phyloP scores from a whole-genome alignment of 1,139 yeast genomes.

The Blastobotrys buckinghamii region DNA sequence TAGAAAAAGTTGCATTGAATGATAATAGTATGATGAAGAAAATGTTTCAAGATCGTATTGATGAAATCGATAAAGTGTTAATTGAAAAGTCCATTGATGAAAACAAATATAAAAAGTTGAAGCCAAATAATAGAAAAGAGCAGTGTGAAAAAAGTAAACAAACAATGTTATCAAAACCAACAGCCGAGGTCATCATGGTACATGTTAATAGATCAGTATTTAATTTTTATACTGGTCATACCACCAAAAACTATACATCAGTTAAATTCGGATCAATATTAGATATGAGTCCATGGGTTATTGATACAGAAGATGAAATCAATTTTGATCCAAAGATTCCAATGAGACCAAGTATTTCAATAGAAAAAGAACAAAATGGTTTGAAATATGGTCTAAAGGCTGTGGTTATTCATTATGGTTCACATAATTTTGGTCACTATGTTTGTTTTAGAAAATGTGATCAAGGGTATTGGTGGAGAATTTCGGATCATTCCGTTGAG shows the following conservation, averaged over 20 bases:
- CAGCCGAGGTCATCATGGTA: slow-evolving; percentile 70
- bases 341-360: slow-evolving; percentile 42
- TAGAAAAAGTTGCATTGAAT: slow-evolving; percentile 24
- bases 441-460: slow-evolving; percentile 69
- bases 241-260: slow-evolving; percentile 75
- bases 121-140: slow-evolving; percentile 68
- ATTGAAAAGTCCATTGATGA: slow-evolving; percentile 67
- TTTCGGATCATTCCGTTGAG: slow-evolving; percentile 83
- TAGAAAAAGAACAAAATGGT: slow-evolving; percentile 8
- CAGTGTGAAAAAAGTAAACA: slow-evolving; percentile 81
- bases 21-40: slow-evolving; percentile 18
- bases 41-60: slow-evolving; percentile 47
- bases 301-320: slow-evolving; percentile 52
- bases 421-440: slow-evolving; percentile 93
- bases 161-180: slow-evolving; percentile 67
- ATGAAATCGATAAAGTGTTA: slow-evolving; percentile 53
- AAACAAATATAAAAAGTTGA: slow-evolving; percentile 65
- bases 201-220: slow-evolving; percentile 91
- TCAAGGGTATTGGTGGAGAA: slow-evolving; percentile 91
- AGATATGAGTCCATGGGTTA: slow-evolving; percentile 63
- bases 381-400: slow-evolving; percentile 64
- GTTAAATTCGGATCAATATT: slow-evolving; percentile 69
- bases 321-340: slow-evolving; percentile 76
- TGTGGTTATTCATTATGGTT: slow-evolving; percentile 86
- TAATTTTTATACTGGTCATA: slow-evolving; percentile 77